These are phyloP conservation scores for Candida qinlingensis DNA, from an alignment of 805 yeast genomes.

Conservation along the genomic window DNA sequence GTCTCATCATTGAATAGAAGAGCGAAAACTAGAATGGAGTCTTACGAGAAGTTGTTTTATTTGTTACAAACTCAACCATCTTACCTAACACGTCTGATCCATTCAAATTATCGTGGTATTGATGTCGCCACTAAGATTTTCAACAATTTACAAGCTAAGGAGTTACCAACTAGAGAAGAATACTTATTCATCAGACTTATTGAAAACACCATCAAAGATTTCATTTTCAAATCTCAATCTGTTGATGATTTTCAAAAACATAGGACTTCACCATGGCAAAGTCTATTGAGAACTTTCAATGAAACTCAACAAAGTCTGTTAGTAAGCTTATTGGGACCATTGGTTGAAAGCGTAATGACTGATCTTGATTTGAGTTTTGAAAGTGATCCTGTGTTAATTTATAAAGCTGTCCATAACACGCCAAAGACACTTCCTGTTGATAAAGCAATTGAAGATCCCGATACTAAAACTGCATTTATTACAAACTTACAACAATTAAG, in stretches of 20 bases:
- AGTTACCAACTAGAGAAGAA: conserved; percentile 26
- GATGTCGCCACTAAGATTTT: conserved; percentile 24
- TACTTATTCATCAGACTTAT: conserved; percentile 18
- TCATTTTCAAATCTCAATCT: conserved; percentile 29
- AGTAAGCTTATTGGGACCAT: conserved; percentile 31
- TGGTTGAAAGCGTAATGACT: conserved; percentile 31
- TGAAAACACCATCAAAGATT: conserved; percentile 29
- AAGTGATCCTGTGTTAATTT: conserved; percentile 68
- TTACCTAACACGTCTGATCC: conserved; percentile 57
- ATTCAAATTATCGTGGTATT: conserved; percentile 26
- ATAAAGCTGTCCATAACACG: conserved; percentile 34
- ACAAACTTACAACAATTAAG: conserved; percentile 69
- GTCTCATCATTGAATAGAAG: conserved; percentile 25
- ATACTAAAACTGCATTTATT: conserved; percentile 67
- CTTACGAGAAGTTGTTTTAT: conserved; percentile 75
- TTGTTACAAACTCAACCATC: conserved; percentile 77
- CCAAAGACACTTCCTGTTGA: conserved; percentile 44
- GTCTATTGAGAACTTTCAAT: conserved; percentile 34
- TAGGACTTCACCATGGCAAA: conserved; percentile 36
- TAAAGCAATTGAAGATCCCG: conserved; percentile 72
- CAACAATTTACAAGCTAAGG: conserved; percentile 20
- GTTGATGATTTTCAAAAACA: conserved; percentile 20
- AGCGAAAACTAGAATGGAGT: conserved; percentile 49
- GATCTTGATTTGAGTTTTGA: conserved; percentile 55
- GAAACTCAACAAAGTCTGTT: conserved; percentile 32